Percentiles rank a stretch among this genome's conserved stretches.
phyloP scores from a whole-genome alignment of 306 rosid species.

The Styphnolobium japonicum region DNA sequence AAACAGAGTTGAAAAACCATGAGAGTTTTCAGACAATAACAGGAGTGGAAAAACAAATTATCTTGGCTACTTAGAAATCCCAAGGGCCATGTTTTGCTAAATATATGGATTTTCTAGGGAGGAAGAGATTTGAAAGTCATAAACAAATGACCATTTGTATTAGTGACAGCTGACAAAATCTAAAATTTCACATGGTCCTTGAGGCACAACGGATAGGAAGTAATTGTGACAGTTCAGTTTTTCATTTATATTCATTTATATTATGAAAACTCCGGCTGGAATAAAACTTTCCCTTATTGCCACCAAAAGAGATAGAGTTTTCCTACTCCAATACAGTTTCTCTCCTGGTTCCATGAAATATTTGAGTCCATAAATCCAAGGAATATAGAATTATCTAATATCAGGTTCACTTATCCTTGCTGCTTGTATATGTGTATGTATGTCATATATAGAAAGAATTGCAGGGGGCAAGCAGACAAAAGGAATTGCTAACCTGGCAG shows the following conservation, averaged over 20 bases:
- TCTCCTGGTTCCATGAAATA: neutral
- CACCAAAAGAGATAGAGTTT: neutral
- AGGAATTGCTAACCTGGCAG: constrained; percentile 76
- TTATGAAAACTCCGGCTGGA: neutral
- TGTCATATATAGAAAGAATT: neutral
- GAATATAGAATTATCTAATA: neutral
- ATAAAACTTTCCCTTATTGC: neutral
- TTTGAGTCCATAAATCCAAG: constrained; percentile 4
- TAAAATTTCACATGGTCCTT: neutral
- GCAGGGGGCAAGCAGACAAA: neutral
- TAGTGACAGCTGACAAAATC: neutral
- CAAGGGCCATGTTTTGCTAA: neutral
- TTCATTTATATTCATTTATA: neutral
- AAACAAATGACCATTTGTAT: neutral
- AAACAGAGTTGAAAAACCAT: neutral
- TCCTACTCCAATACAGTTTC: neutral
- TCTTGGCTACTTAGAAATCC: neutral
- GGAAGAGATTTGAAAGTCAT: neutral
- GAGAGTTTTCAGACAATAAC: neutral
- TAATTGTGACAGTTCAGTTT: neutral
- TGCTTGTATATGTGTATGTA: neutral
- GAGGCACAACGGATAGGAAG: neutral
- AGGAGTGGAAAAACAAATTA: neutral
- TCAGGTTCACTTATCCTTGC: neutral
- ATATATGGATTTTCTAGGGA: neutral